Base-by-base conservation (phyloP, 169 alveolate species). In the Cardiosporidium cionae region DNA sequence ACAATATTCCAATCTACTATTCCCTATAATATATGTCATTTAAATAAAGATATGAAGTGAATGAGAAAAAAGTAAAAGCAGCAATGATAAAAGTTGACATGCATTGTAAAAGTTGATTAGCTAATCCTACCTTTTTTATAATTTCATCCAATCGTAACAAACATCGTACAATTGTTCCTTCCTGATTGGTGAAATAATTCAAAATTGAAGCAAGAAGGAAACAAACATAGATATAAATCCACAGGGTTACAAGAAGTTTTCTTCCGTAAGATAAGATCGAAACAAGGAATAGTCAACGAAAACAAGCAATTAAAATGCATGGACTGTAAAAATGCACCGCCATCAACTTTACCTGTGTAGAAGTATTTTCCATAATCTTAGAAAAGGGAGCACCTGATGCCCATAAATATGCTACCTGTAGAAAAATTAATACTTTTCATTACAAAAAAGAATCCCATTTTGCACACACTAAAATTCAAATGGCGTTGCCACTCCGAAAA, bases 81-180 rank as follows among this genome's bases (percentile, higher is more conserved):
- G 58, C 58, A 44, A 44, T 16, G 16, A 16, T 16, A 44, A n/a
- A 44, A 44, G 16, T 44, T 44, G n/a, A 16, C 16, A 44, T 44
- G 58, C 27, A n/a, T 16, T 44, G 58, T 16, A 44, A 44, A n/a
- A 16, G n/a, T 16, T 6, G 33, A 7, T 7, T 72, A 52, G 31
- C 6, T 7, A 32, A 37, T 2, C 35, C 64, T 53, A 74, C 78
- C 83, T 70, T 76, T 33, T 70, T 88, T 44, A 96, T 81, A 27
- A 94, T 74, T 52, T 93, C 95, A 71, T 94, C 97, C 32, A 94
- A 86, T 52, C 98, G 82, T 32, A 85, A 74, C 58, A 96, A 90
- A 5, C 93, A 88, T 64, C 97, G 83, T 34, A 96, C 98, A 31
- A 96, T 92, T 44, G 89, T 86, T 23, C 99, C 99, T 84, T 94